Percentiles rank a stretch among this genome's conserved stretches.
Evolutionary conservation across 2,329 filamentous ascomycete genomes (phyloP).

Genomic region (Colletotrichum karsti): DNA sequence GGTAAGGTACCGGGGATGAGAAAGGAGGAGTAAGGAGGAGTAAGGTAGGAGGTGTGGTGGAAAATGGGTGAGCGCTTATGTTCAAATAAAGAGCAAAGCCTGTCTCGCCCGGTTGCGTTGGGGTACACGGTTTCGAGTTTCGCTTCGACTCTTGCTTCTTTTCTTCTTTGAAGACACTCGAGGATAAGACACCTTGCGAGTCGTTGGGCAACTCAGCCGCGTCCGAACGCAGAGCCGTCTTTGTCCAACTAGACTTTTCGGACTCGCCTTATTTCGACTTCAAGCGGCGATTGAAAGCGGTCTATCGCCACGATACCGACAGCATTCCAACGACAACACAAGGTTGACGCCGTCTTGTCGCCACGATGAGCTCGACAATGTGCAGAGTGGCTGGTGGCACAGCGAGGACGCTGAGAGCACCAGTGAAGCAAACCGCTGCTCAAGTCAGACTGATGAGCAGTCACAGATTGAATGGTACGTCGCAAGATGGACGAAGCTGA

Average conservation of each 20-base stretch:
- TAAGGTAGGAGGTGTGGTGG: not conserved
- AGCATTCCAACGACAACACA: not conserved
- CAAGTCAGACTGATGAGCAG: constrained; percentile 22
- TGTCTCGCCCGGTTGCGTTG: constrained; percentile 8
- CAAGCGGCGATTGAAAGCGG: not conserved
- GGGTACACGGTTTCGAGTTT: not conserved
- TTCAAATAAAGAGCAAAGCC: constrained; percentile 20
- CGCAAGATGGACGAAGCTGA: not conserved
- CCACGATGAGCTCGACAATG: constrained; percentile 36
- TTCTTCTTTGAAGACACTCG: not conserved
- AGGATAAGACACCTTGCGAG: not conserved
- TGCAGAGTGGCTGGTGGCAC: constrained; percentile 3
- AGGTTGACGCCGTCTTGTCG: not conserved
- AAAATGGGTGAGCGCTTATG: constrained; percentile 5
- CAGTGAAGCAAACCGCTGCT: not conserved
- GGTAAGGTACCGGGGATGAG: constrained; percentile 5
- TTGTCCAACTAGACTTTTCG: not conserved
- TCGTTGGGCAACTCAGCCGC: not conserved
- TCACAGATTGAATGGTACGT: constrained; percentile 24
- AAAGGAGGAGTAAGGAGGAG: not conserved
- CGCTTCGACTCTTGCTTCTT: not conserved
- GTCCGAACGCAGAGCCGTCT: not conserved
- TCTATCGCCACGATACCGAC: not conserved
- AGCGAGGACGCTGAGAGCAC: constrained; percentile 10
- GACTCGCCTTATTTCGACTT: constrained; percentile 3